Conservation (phyloP, 495 filamentous ascomycete genomes). For the Daldinia loculata region DNA sequence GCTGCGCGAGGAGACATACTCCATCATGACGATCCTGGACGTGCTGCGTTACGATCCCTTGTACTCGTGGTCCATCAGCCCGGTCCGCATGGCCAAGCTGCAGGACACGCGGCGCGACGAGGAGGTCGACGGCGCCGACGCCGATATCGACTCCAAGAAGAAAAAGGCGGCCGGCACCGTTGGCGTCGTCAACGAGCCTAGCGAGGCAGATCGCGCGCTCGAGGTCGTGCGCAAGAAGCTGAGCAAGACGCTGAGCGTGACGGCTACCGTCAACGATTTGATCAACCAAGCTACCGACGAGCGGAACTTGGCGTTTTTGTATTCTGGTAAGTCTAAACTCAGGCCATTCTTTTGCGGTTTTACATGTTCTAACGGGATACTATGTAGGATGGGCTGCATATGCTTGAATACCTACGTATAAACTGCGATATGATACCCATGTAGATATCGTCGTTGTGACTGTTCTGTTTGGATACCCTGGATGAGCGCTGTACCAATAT, state of each 20-base stretch:
- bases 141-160: slow-evolving; percentile 45
- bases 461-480: background rate
- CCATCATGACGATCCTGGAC: slow-evolving; percentile 96
- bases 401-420: slow-evolving; percentile 17
- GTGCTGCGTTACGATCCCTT: slow-evolving; percentile 96
- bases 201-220: slow-evolving; percentile 90
- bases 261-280: slow-evolving; percentile 93
- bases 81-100: slow-evolving; percentile 74
- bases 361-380: background rate
- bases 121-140: slow-evolving; percentile 41
- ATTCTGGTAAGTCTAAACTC: slow-evolving; percentile 70
- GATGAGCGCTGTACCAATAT: slow-evolving; percentile 6
- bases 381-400: slow-evolving; percentile 39
- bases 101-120: slow-evolving; percentile 60
- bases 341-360: background rate
- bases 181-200: slow-evolving; percentile 71
- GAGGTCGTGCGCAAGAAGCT: slow-evolving; percentile 95
- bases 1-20: slow-evolving; percentile 87
- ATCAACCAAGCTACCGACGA: slow-evolving; percentile 96
- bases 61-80: slow-evolving; percentile 95
- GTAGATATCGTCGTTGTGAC: slow-evolving; percentile 13
- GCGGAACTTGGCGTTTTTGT: slow-evolving; percentile 89
- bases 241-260: slow-evolving; percentile 89
- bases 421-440: slow-evolving; percentile 21
- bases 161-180: slow-evolving; percentile 57